A percentile compares a stretch with the other conserved stretches of the same genome.
phyloP scores from a whole-genome alignment of 1,284 basidiomycete genomes.

The Heterobasidion irregulare region DNA sequence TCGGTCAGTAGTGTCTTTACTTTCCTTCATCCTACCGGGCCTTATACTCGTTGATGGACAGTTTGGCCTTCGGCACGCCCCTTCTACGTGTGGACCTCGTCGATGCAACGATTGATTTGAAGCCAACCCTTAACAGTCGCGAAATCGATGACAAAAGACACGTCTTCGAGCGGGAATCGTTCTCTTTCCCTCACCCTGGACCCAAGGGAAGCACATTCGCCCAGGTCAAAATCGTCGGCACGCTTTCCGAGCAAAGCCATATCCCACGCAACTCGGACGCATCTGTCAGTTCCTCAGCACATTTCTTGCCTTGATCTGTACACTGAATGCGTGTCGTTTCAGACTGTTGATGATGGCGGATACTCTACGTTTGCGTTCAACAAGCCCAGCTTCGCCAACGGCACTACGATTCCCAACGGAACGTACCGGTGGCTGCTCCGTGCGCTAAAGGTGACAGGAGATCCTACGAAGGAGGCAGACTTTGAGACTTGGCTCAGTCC shows the following conservation, averaged over 20 bases:
- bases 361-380: conserved; percentile 31
- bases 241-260: conserved; percentile 27
- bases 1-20: conserved; percentile 22
- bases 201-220: conserved; percentile 16
- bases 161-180: conserved; percentile 24
- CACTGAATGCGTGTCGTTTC: conserved; percentile 14
- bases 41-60: conserved; percentile 21
- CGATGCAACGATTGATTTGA: too few relatives aligned
- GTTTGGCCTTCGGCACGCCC: too few relatives aligned
- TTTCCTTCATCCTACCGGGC: background rate
- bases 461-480: conserved; percentile 41
- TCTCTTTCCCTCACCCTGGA: conserved; percentile 15
- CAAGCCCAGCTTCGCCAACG: conserved; percentile 41
- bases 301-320: conserved; percentile 7
- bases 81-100: too few relatives aligned
- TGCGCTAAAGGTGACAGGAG: conserved; percentile 50
- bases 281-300: conserved; percentile 7
- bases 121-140: too few relatives aligned
- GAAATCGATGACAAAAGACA: too few relatives aligned
- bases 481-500: conserved; percentile 49
- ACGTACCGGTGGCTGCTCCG: conserved; percentile 52
- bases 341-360: conserved; percentile 16
- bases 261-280: conserved; percentile 23
- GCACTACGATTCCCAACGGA: conserved; percentile 52
- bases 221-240: conserved; percentile 31